Conservation (phyloP, 2,329 filamentous ascomycete species). For the Fusarium nygamai region DNA sequence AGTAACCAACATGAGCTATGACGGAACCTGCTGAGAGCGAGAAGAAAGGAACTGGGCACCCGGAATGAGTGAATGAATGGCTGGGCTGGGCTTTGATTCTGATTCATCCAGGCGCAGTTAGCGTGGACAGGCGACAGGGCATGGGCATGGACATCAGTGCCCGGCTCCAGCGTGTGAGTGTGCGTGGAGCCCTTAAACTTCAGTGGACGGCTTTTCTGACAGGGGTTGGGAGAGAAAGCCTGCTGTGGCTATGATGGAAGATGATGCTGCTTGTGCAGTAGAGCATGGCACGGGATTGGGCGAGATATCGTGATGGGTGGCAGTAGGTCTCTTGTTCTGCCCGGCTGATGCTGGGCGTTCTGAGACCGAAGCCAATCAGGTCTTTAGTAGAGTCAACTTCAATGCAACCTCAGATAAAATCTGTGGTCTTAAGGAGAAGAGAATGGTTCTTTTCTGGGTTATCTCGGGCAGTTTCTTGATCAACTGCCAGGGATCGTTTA, state of each 20-base stretch:
- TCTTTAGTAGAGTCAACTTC: neutral
- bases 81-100: slow-evolving; percentile 15
- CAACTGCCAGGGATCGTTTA: neutral
- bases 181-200: slow-evolving; percentile 32
- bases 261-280: slow-evolving; percentile 32
- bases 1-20: slow-evolving; percentile 30
- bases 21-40: slow-evolving; percentile 33
- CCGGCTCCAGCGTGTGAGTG: slow-evolving; percentile 8
- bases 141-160: neutral
- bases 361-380: slow-evolving; percentile 24
- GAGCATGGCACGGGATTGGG: slow-evolving; percentile 32
- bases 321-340: slow-evolving; percentile 37
- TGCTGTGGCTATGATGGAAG: slow-evolving; percentile 39
- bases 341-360: slow-evolving; percentile 34
- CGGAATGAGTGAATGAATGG: slow-evolving; percentile 29
- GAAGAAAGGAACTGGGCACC: slow-evolving; percentile 24
- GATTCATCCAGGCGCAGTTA: slow-evolving; percentile 1
- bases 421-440: neutral
- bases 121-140: slow-evolving; percentile 5
- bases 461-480: slow-evolving; percentile 7
- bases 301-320: slow-evolving; percentile 26
- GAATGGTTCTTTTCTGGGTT: neutral
- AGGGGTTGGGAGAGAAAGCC: slow-evolving; percentile 23
- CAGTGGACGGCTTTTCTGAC: slow-evolving; percentile 7
- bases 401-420: slow-evolving; percentile 20